Evolutionary conservation across 176 grass and related monocot genomes (phyloP).

Genomic region (Elaeis guineensis): DNA sequence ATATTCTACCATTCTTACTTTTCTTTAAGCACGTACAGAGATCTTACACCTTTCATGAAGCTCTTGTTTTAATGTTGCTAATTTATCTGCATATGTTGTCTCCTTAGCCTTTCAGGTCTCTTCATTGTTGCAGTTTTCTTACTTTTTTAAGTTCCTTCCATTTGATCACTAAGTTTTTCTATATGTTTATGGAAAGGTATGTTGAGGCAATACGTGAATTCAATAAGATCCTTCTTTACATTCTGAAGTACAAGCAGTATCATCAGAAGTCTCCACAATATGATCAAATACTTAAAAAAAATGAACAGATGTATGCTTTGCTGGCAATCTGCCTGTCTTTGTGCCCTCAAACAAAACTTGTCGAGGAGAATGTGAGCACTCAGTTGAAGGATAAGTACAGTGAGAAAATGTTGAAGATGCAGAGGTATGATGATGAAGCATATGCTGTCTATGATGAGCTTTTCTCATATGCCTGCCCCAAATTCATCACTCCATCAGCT

Average conservation of each 20-base stretch:
- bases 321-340: slow-evolving; percentile 85
- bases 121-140: no score
- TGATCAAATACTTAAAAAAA: slow-evolving; percentile 97
- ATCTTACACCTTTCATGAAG: no score
- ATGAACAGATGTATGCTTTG: slow-evolving; percentile 96
- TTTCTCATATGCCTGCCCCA: slow-evolving; percentile 90
- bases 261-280: slow-evolving; percentile 95
- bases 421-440: slow-evolving; percentile 92
- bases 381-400: slow-evolving; percentile 98
- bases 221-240: slow-evolving; percentile 95
- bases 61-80: no score
- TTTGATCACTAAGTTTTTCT: no score
- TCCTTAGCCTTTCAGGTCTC: no score
- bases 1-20: no score
- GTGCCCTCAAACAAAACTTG: slow-evolving; percentile 72
- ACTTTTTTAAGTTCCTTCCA: no score
- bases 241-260: slow-evolving; percentile 93
- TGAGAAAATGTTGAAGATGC: slow-evolving; percentile 99
- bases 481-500: slow-evolving; percentile 86
- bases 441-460: slow-evolving; percentile 88
- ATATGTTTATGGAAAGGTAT: slow-evolving; percentile 39
- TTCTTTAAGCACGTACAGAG: no score
- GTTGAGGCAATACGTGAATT: slow-evolving; percentile 80
- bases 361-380: slow-evolving; percentile 85
- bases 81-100: no score